Percentiles rank a stretch among this genome's conserved stretches.
phyloP scores from a whole-genome alignment of 805 yeast species.

The Clavispora phyllophila region DNA sequence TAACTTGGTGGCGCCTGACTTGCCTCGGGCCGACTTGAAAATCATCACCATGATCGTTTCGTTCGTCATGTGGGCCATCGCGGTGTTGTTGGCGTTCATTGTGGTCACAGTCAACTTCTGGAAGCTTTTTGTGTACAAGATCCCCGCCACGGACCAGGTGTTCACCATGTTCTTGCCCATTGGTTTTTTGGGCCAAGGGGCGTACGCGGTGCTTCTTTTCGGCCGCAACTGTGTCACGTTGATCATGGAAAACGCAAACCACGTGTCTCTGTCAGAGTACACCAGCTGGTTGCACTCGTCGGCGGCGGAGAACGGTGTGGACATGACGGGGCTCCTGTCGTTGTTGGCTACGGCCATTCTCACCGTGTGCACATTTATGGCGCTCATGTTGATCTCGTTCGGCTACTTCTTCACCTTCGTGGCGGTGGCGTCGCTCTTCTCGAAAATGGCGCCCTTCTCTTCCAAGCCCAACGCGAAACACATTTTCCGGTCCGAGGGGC shows the following conservation, averaged over 20 bases:
- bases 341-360: slow-evolving; percentile 10
- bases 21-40: slow-evolving; percentile 42
- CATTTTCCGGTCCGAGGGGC: slow-evolving; percentile 14
- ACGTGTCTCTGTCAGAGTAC: slow-evolving; percentile 7
- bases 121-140: slow-evolving; percentile 51
- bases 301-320: slow-evolving; percentile 3
- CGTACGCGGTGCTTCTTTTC: slow-evolving; percentile 57
- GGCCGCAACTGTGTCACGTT: slow-evolving; percentile 39
- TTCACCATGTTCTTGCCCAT: slow-evolving; percentile 73
- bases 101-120: slow-evolving; percentile 54
- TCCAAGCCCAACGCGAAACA: slow-evolving; percentile 19
- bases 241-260: slow-evolving; percentile 9
- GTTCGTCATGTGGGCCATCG: slow-evolving; percentile 64
- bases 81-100: slow-evolving; percentile 55
- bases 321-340: slow-evolving; percentile 2
- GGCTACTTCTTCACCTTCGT: slow-evolving; percentile 49
- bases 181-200: slow-evolving; percentile 85
- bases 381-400: slow-evolving; percentile 42
- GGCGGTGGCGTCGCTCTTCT: slow-evolving; percentile 34
- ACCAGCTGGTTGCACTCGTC: slow-evolving; percentile 7
- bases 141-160: slow-evolving; percentile 51
- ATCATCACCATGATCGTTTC: slow-evolving; percentile 50
- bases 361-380: slow-evolving; percentile 25
- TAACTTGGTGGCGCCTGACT: slow-evolving; percentile 41
- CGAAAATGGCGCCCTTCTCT: slow-evolving; percentile 39